Conservation (phyloP, 495 filamentous ascomycete species). For the Pyronema domesticum region DNA sequence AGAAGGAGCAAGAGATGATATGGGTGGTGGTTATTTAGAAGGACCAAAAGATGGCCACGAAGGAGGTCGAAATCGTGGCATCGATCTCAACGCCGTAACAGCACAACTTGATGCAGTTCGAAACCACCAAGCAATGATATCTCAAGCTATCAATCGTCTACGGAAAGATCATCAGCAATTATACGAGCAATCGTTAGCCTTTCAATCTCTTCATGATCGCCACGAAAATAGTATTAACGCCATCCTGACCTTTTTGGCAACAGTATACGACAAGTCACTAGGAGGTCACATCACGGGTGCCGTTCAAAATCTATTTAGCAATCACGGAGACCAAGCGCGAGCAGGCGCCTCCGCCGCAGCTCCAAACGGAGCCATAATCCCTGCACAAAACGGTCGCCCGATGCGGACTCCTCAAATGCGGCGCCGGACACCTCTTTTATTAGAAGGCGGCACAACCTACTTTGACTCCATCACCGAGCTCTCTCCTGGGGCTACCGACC, state of each 20-base stretch:
- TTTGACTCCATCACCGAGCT: slow-evolving; percentile 1
- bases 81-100: slow-evolving; percentile 56
- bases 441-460: slow-evolving; percentile 12
- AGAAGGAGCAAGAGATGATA: slow-evolving; percentile 26
- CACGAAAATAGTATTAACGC: slow-evolving; percentile 98
- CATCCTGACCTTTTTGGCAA: slow-evolving; percentile 89
- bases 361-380: slow-evolving; percentile 14
- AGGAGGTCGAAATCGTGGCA: slow-evolving; percentile 9
- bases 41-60: slow-evolving; percentile 13
- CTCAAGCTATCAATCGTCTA: slow-evolving; percentile 55
- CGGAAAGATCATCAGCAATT: slow-evolving; percentile 73
- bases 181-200: slow-evolving; percentile 73
- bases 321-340: slow-evolving; percentile 18
- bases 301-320: slow-evolving; percentile 24
- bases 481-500: not conserved
- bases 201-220: slow-evolving; percentile 79
- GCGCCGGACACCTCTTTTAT: slow-evolving; percentile 14
- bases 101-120: slow-evolving; percentile 64
- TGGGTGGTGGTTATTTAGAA: slow-evolving; percentile 21
- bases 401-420: slow-evolving; percentile 10
- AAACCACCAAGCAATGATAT: slow-evolving; percentile 69
- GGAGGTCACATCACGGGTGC: slow-evolving; percentile 33
- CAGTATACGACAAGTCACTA: slow-evolving; percentile 73
- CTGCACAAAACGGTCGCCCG: slow-evolving; percentile 2
- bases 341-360: slow-evolving; percentile 13